Evolutionary conservation across 1,284 basidiomycete genomes (phyloP).

Genomic region (Coniophora puteana): DNA sequence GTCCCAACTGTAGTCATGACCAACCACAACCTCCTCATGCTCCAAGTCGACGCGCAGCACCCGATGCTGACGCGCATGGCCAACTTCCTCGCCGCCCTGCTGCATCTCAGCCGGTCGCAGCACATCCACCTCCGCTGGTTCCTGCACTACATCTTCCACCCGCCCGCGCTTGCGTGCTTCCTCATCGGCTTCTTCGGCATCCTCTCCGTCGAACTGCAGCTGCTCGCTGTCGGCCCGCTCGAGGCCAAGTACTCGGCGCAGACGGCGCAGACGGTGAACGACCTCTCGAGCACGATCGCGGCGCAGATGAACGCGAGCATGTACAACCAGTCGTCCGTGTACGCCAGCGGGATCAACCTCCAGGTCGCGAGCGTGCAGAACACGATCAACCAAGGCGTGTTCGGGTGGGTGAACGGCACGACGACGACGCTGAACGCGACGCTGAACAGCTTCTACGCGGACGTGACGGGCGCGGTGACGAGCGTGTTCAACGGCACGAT

Average conservation of each 20-base stretch:
- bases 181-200: slow-evolving; percentile 89
- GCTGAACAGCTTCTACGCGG: slow-evolving; percentile 70
- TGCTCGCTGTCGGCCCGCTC: slow-evolving; percentile 71
- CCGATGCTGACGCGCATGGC: slow-evolving; percentile 67
- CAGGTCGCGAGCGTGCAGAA: slow-evolving; percentile 68
- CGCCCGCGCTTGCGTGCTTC: slow-evolving; percentile 85
- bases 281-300: slow-evolving; percentile 73
- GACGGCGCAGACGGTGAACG: slow-evolving; percentile 55
- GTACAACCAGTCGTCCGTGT: slow-evolving; percentile 73
- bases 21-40: slow-evolving; percentile 73
- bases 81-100: slow-evolving; percentile 44
- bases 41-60: slow-evolving; percentile 63
- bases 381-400: slow-evolving; percentile 81
- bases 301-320: slow-evolving; percentile 77
- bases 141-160: slow-evolving; percentile 85
- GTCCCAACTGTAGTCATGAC: slow-evolving; percentile 57
- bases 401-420: slow-evolving; percentile 94
- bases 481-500: slow-evolving; percentile 80
- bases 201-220: slow-evolving; percentile 85
- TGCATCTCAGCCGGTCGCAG: slow-evolving; percentile 55
- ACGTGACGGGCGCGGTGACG: slow-evolving; percentile 67
- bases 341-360: slow-evolving; percentile 73
- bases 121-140: slow-evolving; percentile 76
- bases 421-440: slow-evolving; percentile 84
- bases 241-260: slow-evolving; percentile 59